Evolutionary conservation across 1,139 yeast genomes (phyloP).

Genomic region (Blastobotrys buckinghamii): DNA sequence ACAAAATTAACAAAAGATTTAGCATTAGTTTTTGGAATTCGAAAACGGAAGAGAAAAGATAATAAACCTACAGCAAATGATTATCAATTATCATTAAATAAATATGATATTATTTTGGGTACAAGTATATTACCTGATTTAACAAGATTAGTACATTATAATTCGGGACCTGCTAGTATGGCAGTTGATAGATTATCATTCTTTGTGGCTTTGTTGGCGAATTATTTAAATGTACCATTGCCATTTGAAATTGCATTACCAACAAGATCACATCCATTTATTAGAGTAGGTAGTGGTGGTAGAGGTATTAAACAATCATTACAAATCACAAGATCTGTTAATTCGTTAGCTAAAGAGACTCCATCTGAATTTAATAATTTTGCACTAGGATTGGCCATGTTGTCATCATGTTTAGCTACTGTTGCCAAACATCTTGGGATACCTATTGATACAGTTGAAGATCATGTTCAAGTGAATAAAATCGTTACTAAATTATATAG

Average conservation of each 20-base stretch:
- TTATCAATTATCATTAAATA: neutral
- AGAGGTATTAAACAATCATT: constrained; percentile 13
- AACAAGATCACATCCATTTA: constrained; percentile 22
- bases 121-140: constrained; percentile 30
- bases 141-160: constrained; percentile 27
- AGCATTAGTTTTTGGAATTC: constrained; percentile 17
- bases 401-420: constrained; percentile 28
- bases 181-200: constrained; percentile 32
- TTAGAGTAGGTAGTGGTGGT: constrained; percentile 22
- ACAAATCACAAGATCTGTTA: constrained; percentile 6
- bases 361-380: constrained; percentile 29
- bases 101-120: constrained; percentile 23
- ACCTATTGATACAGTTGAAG: constrained; percentile 10
- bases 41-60: constrained; percentile 13
- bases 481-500: constrained; percentile 9
- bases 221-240: constrained; percentile 30
- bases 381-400: constrained; percentile 33
- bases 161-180: constrained; percentile 26
- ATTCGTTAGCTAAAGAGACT: constrained; percentile 18
- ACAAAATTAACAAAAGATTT: constrained; percentile 2
- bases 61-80: neutral
- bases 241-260: constrained; percentile 32
- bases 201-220: constrained; percentile 28
- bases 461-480: constrained; percentile 8
- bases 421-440: constrained; percentile 20